phyloP scores from a whole-genome alignment of 176 grass and related monocot genomes.

The Aegilops speltoides region DNA sequence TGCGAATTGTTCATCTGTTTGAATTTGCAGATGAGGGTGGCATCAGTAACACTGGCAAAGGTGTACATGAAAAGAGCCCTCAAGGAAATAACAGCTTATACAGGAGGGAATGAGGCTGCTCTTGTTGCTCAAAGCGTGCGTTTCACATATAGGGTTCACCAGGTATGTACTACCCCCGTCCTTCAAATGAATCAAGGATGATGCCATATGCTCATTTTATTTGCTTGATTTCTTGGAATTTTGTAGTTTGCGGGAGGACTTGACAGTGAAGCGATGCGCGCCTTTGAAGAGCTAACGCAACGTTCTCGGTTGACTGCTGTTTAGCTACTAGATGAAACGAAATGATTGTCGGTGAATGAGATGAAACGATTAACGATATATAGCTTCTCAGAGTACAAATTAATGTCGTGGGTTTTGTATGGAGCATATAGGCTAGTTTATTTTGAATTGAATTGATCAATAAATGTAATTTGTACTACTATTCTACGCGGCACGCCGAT shows the following conservation, averaged over 20 bases:
- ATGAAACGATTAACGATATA: neutral
- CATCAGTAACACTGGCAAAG: conserved; percentile 80
- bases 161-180: conserved; percentile 31
- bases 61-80: conserved; percentile 74
- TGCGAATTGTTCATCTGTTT: neutral
- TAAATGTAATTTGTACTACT: neutral
- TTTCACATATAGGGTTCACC: conserved; percentile 82
- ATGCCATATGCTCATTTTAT: neutral
- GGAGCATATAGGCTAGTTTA: neutral
- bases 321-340: neutral
- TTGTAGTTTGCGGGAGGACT: conserved; percentile 40
- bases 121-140: conserved; percentile 76
- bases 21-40: conserved; percentile 61
- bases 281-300: conserved; percentile 65
- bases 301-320: conserved; percentile 16
- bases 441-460: neutral
- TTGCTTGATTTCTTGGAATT: neutral
- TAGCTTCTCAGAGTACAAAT: neutral
- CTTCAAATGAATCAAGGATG: no score
- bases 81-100: conserved; percentile 59
- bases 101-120: conserved; percentile 41
- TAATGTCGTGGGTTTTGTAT: neutral
- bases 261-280: conserved; percentile 27
- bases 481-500: neutral
- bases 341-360: neutral